These are phyloP conservation scores for Fusarium sp. DNA, from an alignment of 2,329 filamentous ascomycete genomes.

Conservation along the genomic window DNA sequence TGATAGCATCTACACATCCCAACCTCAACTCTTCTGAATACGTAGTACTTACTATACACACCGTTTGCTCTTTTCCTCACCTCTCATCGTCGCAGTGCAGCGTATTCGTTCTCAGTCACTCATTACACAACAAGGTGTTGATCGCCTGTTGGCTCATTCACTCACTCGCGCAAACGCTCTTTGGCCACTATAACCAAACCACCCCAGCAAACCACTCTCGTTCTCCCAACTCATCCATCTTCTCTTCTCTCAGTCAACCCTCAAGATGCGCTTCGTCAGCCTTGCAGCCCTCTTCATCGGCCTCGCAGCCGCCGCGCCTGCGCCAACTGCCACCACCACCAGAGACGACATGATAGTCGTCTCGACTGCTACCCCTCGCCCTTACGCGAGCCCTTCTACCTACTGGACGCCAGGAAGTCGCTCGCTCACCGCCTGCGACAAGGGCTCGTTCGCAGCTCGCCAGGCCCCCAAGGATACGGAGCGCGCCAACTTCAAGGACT, in stretches of 20 bases:
- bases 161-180: constrained; percentile 8
- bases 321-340: constrained; percentile 1
- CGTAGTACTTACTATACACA: no score
- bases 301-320: constrained; percentile 31
- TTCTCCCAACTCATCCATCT: background rate
- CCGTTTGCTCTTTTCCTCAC: background rate
- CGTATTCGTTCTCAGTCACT: constrained; percentile 33
- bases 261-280: constrained; percentile 29
- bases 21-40: background rate
- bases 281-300: constrained; percentile 20
- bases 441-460: constrained; percentile 34
- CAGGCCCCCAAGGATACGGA: constrained; percentile 26
- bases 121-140: constrained; percentile 30
- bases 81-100: constrained; percentile 20
- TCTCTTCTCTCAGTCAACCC: background rate
- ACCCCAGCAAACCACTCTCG: background rate
- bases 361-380: constrained; percentile 19
- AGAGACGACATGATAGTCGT: constrained; percentile 31
- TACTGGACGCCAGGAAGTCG: constrained; percentile 41
- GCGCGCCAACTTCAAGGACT: constrained; percentile 46
- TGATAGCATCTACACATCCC: constrained; percentile 22
- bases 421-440: constrained; percentile 42
- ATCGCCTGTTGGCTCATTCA: constrained; percentile 27
- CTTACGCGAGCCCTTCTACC: constrained; percentile 25
- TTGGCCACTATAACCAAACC: background rate